Conservation (phyloP, 2,329 filamentous ascomycete genomes). For the Huntiella savannae region DNA sequence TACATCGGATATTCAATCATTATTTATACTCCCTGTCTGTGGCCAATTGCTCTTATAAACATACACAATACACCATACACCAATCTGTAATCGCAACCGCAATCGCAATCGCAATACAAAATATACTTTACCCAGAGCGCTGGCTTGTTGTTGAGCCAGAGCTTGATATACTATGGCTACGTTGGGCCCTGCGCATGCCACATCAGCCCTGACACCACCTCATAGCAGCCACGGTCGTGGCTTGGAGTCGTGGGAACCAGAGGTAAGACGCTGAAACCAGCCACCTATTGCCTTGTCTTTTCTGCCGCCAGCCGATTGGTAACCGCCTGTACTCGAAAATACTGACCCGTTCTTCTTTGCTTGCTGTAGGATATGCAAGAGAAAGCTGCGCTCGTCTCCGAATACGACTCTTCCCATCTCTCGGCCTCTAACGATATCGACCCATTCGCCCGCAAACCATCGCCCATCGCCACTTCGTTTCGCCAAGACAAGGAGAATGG, state of each 20-base stretch:
- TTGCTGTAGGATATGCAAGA: constrained; percentile 1
- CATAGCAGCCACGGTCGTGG: constrained; percentile 8
- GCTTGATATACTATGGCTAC: constrained; percentile 6
- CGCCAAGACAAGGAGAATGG: constrained; percentile 5
- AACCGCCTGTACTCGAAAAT: neutral
- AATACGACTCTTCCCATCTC: neutral
- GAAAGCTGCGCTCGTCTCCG: neutral
- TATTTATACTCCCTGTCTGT: neutral
- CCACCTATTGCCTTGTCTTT: neutral
- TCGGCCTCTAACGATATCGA: neutral
- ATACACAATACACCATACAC: neutral
- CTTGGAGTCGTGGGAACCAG: constrained; percentile 3
- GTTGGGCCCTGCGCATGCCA: constrained; percentile 5
- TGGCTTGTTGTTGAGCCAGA: constrained; percentile 3
- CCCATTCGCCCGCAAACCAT: constrained; percentile 4
- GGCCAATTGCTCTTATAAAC: neutral
- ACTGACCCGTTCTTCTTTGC: neutral
- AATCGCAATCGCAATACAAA: no score
- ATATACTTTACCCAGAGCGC: neutral
- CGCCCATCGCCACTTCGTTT: constrained; percentile 2
- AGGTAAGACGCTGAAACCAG: constrained; percentile 1
- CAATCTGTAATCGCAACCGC: neutral
- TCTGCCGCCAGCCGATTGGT: neutral
- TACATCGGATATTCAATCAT: neutral
- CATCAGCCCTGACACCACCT: constrained; percentile 8